Conservation (phyloP, 805 yeast species). For the Yarrowia sp. region DNA sequence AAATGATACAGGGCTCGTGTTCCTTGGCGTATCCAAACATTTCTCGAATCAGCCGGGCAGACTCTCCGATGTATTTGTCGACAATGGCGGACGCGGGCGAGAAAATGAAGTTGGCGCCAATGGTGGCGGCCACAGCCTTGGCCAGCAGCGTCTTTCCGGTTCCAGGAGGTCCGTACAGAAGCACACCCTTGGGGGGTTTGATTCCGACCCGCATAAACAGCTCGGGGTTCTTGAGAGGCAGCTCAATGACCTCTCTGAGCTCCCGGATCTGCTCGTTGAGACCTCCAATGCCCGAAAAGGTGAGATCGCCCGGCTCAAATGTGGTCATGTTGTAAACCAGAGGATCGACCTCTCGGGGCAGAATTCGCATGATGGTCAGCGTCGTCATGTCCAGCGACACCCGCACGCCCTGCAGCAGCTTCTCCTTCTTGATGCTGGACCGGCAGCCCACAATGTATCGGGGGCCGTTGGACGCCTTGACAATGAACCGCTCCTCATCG, state of each 20-base stretch:
- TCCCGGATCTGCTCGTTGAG: slow-evolving; percentile 93
- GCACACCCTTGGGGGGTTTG: slow-evolving; percentile 97
- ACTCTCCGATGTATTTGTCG: slow-evolving; percentile 96
- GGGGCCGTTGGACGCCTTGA: slow-evolving; percentile 95
- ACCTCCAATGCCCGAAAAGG: slow-evolving; percentile 95
- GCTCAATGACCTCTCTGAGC: slow-evolving; percentile 93
- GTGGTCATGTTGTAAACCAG: slow-evolving; percentile 97
- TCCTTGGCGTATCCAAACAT: slow-evolving; percentile 98
- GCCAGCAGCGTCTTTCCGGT: slow-evolving; percentile 96
- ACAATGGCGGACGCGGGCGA: slow-evolving; percentile 99
- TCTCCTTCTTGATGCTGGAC: slow-evolving; percentile 80
- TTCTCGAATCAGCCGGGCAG: slow-evolving; percentile 93
- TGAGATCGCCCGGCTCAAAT: slow-evolving; percentile 94
- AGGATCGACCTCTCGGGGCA: slow-evolving; percentile 98
- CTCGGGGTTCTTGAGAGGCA: slow-evolving; percentile 96
- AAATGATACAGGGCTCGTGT: slow-evolving; percentile 96
- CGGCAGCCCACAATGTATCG: slow-evolving; percentile 97
- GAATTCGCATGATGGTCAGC: slow-evolving; percentile 91
- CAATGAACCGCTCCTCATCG: slow-evolving; percentile 89
- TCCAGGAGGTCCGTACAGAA: slow-evolving; percentile 97
- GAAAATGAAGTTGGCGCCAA: slow-evolving; percentile 95
- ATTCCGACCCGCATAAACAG: slow-evolving; percentile 93
- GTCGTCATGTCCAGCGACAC: slow-evolving; percentile 98
- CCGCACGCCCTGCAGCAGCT: slow-evolving; percentile 87
- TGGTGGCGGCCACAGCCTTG: slow-evolving; percentile 97